These are phyloP conservation scores for Picea abies DNA, from an alignment of 83 land plant genomes.

Conservation along the genomic window DNA sequence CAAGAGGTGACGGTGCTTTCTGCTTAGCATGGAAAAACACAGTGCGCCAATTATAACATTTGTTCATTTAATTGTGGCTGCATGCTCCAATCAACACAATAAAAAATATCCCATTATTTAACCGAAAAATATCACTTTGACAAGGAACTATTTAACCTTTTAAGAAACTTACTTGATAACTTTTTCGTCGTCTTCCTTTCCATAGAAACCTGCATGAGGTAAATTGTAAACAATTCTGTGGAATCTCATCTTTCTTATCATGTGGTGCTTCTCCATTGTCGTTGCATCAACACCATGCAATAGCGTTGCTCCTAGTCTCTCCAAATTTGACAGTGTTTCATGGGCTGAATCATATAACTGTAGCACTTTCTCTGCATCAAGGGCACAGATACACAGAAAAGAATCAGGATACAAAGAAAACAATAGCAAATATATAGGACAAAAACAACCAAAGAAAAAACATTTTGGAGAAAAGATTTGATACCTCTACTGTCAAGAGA, in stretches of 20 bases:
- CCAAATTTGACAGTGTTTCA: constrained; percentile 13
- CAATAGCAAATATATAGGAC: not conserved
- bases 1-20: constrained; percentile 14
- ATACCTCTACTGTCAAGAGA: constrained; percentile 24
- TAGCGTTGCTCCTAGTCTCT: constrained; percentile 23
- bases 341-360: constrained; percentile 15
- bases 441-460: not conserved
- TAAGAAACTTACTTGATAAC: not conserved
- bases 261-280: constrained; percentile 28
- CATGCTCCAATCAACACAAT: not conserved
- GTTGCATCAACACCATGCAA: constrained; percentile 39
- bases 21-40: not conserved
- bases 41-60: not conserved
- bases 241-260: constrained; percentile 29
- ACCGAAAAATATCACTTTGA: not conserved
- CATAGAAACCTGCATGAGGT: constrained; percentile 45
- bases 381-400: not conserved
- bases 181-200: not conserved
- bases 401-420: not conserved
- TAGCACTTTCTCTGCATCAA: constrained; percentile 1
- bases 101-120: not conserved
- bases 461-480: not conserved
- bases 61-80: not conserved
- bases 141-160: not conserved
- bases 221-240: constrained; percentile 47